These are phyloP conservation scores for Hypoxylon crocopeplum DNA, from an alignment of 495 filamentous ascomycete genomes.

Conservation along the genomic window DNA sequence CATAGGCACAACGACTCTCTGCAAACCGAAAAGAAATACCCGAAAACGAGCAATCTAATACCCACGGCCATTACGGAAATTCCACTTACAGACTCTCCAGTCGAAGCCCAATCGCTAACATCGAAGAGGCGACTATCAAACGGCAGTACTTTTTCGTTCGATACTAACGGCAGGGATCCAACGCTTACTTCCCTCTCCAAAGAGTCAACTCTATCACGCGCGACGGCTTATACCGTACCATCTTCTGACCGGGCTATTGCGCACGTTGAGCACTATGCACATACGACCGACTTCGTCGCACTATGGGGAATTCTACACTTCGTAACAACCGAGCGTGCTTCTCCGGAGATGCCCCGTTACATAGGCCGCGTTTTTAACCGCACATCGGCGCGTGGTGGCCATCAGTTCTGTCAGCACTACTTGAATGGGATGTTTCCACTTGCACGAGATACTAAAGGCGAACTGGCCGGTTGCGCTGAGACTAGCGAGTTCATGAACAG, in stretches of 20 bases:
- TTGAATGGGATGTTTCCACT: conserved; percentile 80
- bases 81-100: conserved; percentile 35
- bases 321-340: conserved; percentile 48
- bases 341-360: conserved; percentile 62
- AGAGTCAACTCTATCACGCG: conserved; percentile 5
- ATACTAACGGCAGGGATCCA: conserved; percentile 5
- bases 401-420: conserved; percentile 83
- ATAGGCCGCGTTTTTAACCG: conserved; percentile 79
- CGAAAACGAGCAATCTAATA: conserved; percentile 4
- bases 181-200: conserved; percentile 12
- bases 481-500: conserved; percentile 65
- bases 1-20: conserved; percentile 50
- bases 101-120: conserved; percentile 21
- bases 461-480: conserved; percentile 45
- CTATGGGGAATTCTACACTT: conserved; percentile 78
- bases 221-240: conserved; percentile 20
- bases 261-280: conserved; percentile 87
- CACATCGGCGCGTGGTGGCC: conserved; percentile 63
- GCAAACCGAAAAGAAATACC: conserved; percentile 32
- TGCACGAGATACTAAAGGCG: conserved; percentile 37
- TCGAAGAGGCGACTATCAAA: conserved; percentile 22
- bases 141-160: conserved; percentile 17
- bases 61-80: conserved; percentile 23
- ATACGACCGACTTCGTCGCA: conserved; percentile 77
- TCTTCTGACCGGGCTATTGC: conserved; percentile 59